A percentile compares a stretch with the other conserved stretches of the same genome.
Conservation (phyloP, 2,329 filamentous ascomycete species). For the Clonostachys solani region DNA sequence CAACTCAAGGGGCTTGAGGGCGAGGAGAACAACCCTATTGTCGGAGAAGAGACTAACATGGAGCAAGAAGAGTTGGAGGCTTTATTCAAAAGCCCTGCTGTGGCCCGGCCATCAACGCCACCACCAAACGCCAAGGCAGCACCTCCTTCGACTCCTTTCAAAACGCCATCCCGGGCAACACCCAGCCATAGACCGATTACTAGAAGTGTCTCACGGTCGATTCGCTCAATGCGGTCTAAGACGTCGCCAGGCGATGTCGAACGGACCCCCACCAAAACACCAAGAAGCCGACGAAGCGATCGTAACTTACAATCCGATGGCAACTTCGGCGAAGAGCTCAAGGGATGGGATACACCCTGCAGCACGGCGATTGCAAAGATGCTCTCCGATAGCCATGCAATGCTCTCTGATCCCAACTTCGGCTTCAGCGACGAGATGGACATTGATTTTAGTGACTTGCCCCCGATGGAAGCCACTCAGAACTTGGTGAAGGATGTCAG, state of each 20-base stretch:
- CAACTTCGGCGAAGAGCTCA: slow-evolving; percentile 21
- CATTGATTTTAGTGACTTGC: slow-evolving; percentile 21
- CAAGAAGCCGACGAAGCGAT: slow-evolving; percentile 38
- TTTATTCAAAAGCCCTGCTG: slow-evolving; percentile 58
- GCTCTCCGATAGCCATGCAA: slow-evolving; percentile 47
- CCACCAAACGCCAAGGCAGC: slow-evolving; percentile 19
- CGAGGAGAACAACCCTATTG: slow-evolving; percentile 44
- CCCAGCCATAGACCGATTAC: slow-evolving; percentile 58
- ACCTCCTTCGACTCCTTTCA: slow-evolving; percentile 42
- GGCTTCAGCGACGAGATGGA: slow-evolving; percentile 33
- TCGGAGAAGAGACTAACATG: slow-evolving; percentile 7
- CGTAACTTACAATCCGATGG: slow-evolving; percentile 15
- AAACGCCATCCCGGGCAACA: slow-evolving; percentile 60
- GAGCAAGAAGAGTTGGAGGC: slow-evolving; percentile 53
- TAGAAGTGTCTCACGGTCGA: slow-evolving; percentile 54
- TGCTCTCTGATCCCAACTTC: slow-evolving; percentile 33
- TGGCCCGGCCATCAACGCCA: slow-evolving; percentile 4
- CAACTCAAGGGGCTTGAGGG: slow-evolving; percentile 23
- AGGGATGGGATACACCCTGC: slow-evolving; percentile 49
- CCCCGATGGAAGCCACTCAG: neutral
- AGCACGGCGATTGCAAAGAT: slow-evolving; percentile 61
- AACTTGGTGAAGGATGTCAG: neutral
- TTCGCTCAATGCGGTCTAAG: slow-evolving; percentile 39
- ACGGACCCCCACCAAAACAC: slow-evolving; percentile 43
- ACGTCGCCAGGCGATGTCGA: slow-evolving; percentile 36